Conservation (phyloP, 306 rosid genomes). For the Cucumis hystrix region DNA sequence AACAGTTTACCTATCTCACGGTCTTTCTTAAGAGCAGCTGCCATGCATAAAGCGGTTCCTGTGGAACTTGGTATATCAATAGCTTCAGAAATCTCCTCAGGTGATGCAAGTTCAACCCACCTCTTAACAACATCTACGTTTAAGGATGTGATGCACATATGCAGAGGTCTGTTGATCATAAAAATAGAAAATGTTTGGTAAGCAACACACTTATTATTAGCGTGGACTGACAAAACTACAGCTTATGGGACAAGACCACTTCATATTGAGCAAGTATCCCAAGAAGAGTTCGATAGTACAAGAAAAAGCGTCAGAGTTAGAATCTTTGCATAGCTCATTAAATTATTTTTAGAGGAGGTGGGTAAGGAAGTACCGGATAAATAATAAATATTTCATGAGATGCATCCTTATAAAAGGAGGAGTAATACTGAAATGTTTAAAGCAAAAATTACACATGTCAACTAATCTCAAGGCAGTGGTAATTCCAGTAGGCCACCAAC, state of each 20-base stretch:
- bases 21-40: conserved; percentile 92
- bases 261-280: not conserved
- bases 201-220: not conserved
- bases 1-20: conserved; percentile 70
- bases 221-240: not conserved
- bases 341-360: not conserved
- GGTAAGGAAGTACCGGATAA: not conserved
- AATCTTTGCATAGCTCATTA: not conserved
- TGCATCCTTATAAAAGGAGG: not conserved
- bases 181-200: not conserved
- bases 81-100: conserved; percentile 71
- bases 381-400: not conserved
- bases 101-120: conserved; percentile 86
- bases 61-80: conserved; percentile 71
- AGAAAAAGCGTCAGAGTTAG: not conserved
- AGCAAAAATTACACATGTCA: not conserved
- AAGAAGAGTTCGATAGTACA: not conserved
- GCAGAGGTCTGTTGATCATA: conserved; percentile 61
- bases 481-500: no score
- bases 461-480: not conserved
- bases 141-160: conserved; percentile 94
- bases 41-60: conserved; percentile 98
- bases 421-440: not conserved
- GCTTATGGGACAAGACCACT: not conserved
- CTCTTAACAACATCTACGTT: conserved; percentile 87